Percentiles rank a stretch among this genome's conserved stretches.
Conservation (phyloP, 306 rosid genomes). For the Acacia acuminata region DNA sequence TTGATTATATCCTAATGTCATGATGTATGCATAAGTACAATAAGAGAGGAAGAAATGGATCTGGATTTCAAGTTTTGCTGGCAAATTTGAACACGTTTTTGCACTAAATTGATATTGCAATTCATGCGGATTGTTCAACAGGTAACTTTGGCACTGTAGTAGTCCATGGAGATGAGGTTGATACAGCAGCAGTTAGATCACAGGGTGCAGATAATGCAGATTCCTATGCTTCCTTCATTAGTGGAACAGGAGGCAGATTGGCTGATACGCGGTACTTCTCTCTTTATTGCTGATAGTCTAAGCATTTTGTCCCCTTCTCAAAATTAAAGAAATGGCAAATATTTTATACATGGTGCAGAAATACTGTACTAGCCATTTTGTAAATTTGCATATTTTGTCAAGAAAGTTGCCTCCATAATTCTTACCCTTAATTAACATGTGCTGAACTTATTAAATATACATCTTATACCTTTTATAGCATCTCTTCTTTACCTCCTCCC, state of each 20-base stretch:
- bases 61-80: not conserved
- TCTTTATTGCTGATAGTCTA: constrained; percentile 12
- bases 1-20: constrained; percentile 19
- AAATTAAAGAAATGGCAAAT: not conserved
- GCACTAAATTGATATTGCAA: constrained; percentile 2
- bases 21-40: not conserved
- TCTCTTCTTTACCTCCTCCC: not conserved
- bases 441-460: constrained; percentile 24
- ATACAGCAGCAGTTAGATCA: constrained; percentile 31
- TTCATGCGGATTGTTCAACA: constrained; percentile 41
- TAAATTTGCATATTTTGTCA: constrained; percentile 4
- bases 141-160: constrained; percentile 82
- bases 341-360: not conserved
- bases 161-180: constrained; percentile 66
- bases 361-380: not conserved
- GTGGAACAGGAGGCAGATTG: constrained; percentile 42
- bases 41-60: not conserved
- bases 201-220: constrained; percentile 43
- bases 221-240: constrained; percentile 39
- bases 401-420: not conserved
- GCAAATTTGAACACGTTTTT: constrained; percentile 1
- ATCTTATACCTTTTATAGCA: constrained; percentile 13
- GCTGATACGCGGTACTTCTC: constrained; percentile 52
- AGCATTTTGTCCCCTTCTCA: not conserved
- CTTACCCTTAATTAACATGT: not conserved